A percentile compares a stretch with the other conserved stretches of the same genome.
Evolutionary conservation across 2,329 filamentous ascomycete species (phyloP).

Genomic region (Didymella pomorum): DNA sequence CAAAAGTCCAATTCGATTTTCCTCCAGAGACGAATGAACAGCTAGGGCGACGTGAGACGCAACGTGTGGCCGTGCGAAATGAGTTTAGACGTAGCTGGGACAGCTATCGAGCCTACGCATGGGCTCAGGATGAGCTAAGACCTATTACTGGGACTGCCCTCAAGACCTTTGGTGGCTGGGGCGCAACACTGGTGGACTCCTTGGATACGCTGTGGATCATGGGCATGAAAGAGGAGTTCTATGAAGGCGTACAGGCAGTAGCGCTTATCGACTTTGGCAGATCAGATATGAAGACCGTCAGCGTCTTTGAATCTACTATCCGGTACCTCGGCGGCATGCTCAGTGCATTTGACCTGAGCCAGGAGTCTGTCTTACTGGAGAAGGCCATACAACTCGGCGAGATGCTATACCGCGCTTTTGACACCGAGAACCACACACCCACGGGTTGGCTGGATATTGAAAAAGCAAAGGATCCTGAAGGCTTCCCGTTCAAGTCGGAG

Average conservation of each 20-base stretch:
- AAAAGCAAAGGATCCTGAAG: slow-evolving; percentile 38
- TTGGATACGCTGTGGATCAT: slow-evolving; percentile 60
- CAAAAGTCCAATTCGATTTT: slow-evolving; percentile 53
- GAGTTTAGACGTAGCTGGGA: slow-evolving; percentile 56
- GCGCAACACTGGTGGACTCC: slow-evolving; percentile 57
- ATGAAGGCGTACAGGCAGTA: slow-evolving; percentile 56
- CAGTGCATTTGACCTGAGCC: slow-evolving; percentile 50
- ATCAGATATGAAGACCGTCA: slow-evolving; percentile 52
- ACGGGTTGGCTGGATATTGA: slow-evolving; percentile 54
- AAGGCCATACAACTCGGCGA: slow-evolving; percentile 51
- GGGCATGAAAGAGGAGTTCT: slow-evolving; percentile 58
- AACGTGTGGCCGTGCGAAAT: slow-evolving; percentile 50
- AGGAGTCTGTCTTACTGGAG: slow-evolving; percentile 45
- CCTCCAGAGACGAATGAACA: slow-evolving; percentile 43
- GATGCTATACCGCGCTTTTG: slow-evolving; percentile 59
- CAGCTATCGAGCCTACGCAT: slow-evolving; percentile 55
- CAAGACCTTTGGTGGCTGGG: slow-evolving; percentile 59
- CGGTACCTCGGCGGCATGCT: slow-evolving; percentile 51
- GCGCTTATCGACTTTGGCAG: slow-evolving; percentile 56
- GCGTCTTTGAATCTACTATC: slow-evolving; percentile 62
- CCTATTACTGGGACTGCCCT: slow-evolving; percentile 51
- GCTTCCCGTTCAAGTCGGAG: slow-evolving; percentile 47
- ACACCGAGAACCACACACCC: slow-evolving; percentile 56
- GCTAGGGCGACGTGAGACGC: slow-evolving; percentile 39
- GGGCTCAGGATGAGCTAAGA: slow-evolving; percentile 57